Conservation (phyloP, 176 grass and related monocot genomes). For the Phyllostachys edulis region DNA sequence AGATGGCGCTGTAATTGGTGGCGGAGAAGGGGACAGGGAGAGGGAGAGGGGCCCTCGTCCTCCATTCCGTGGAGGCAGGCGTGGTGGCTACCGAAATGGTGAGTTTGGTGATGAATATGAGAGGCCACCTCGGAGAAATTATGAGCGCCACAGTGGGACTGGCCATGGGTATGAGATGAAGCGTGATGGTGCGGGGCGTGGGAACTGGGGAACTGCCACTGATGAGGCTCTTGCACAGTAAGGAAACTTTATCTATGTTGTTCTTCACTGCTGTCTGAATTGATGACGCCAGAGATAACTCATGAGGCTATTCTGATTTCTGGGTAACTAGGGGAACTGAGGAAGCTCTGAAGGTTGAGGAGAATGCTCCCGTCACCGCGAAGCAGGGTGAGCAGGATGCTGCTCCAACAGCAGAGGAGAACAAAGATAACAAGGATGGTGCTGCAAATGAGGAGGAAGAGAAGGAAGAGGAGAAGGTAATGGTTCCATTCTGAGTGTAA, state of each 20-base stretch:
- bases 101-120: slow-evolving; percentile 56
- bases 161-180: slow-evolving; percentile 70
- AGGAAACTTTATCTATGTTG: not conserved
- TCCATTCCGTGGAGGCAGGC: slow-evolving; percentile 50
- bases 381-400: slow-evolving; percentile 51
- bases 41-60: slow-evolving; percentile 54
- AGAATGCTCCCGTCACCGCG: slow-evolving; percentile 41
- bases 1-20: slow-evolving; percentile 24
- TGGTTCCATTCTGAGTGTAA: not conserved
- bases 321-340: slow-evolving; percentile 51
- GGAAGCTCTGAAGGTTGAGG: slow-evolving; percentile 52
- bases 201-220: slow-evolving; percentile 72
- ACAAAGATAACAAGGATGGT: slow-evolving; percentile 58
- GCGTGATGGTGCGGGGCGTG: slow-evolving; percentile 66
- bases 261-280: not conserved
- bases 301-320: slow-evolving; percentile 2
- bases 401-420: slow-evolving; percentile 24
- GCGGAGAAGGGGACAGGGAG: slow-evolving; percentile 49
- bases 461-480: slow-evolving; percentile 91
- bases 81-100: slow-evolving; percentile 58
- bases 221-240: slow-evolving; percentile 68
- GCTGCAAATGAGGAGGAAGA: slow-evolving; percentile 57
- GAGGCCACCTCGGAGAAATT: slow-evolving; percentile 55
- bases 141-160: slow-evolving; percentile 83
- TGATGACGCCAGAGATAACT: not conserved